These are phyloP conservation scores for Endoconidiophora laricicola DNA, from an alignment of 2,329 filamentous ascomycete species.

Conservation along the genomic window DNA sequence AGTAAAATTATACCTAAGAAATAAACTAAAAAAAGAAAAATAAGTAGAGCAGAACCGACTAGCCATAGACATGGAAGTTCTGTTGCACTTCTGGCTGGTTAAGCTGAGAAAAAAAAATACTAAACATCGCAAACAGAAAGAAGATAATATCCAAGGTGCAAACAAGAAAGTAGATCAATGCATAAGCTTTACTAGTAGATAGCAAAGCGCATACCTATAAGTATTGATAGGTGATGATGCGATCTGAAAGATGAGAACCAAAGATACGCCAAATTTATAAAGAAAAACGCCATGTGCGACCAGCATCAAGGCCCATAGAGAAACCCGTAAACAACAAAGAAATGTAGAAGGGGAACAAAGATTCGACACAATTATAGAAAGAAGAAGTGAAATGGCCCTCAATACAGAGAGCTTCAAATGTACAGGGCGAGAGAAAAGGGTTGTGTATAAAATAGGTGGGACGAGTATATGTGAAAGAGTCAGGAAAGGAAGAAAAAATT, in stretches of 20 bases:
- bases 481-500: background rate
- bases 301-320: no score
- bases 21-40: constrained; percentile 15
- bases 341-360: constrained; percentile 6
- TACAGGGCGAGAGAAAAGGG: background rate
- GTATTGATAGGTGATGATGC: no score
- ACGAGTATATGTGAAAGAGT: no score
- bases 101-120: constrained; percentile 2
- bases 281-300: no score
- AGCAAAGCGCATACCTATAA: no score
- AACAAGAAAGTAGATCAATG: background rate
- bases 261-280: no score
- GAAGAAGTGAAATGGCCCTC: constrained; percentile 1
- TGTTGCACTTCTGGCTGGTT: background rate
- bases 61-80: no score
- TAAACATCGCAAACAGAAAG: constrained; percentile 2
- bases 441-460: background rate
- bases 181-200: no score
- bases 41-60: constrained; percentile 2
- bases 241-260: no score
- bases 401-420: no score
- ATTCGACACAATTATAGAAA: background rate
- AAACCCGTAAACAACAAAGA: no score
- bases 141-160: background rate
- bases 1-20: background rate